These are phyloP conservation scores for Neostapfia colusana DNA, from an alignment of 176 grass and related monocot genomes.

Conservation along the genomic window DNA sequence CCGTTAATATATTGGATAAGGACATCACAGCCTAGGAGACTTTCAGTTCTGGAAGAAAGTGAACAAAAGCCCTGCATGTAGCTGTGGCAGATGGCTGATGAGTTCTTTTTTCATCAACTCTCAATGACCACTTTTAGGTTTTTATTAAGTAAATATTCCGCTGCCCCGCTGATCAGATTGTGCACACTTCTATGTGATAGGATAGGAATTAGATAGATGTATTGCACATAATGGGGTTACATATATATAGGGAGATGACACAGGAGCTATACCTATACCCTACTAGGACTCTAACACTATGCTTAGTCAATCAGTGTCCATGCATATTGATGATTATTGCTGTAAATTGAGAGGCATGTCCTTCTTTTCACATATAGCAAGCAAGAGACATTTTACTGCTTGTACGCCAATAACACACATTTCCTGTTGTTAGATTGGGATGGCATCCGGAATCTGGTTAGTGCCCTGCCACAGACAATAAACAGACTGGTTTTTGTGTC, in stretches of 20 bases:
- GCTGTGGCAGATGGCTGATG: too few relatives aligned
- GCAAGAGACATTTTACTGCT: constrained; percentile 10
- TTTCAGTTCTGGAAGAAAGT: too few relatives aligned
- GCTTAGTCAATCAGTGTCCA: not conserved
- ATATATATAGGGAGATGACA: too few relatives aligned
- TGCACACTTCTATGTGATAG: too few relatives aligned
- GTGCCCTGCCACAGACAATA: constrained; percentile 54
- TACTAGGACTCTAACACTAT: too few relatives aligned
- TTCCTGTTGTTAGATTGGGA: constrained; percentile 71
- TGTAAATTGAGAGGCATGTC: not conserved
- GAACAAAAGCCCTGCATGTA: not conserved
- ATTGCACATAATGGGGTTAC: too few relatives aligned
- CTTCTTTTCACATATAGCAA: not conserved
- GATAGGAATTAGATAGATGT: too few relatives aligned
- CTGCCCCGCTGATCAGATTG: constrained; percentile 1
- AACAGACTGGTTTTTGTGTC: constrained; percentile 77
- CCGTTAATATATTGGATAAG: not conserved
- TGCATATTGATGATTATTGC: not conserved
- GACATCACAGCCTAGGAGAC: too few relatives aligned
- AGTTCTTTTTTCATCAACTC: too few relatives aligned
- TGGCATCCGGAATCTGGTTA: constrained; percentile 81
- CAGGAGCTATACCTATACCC: too few relatives aligned
- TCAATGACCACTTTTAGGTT: too few relatives aligned
- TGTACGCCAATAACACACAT: constrained; percentile 17
- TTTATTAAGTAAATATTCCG: too few relatives aligned